A percentile compares a stretch with the other conserved stretches of the same genome.
phyloP scores from a whole-genome alignment of 2,329 filamentous ascomycete species.

The Achaetomium macrosporum region DNA sequence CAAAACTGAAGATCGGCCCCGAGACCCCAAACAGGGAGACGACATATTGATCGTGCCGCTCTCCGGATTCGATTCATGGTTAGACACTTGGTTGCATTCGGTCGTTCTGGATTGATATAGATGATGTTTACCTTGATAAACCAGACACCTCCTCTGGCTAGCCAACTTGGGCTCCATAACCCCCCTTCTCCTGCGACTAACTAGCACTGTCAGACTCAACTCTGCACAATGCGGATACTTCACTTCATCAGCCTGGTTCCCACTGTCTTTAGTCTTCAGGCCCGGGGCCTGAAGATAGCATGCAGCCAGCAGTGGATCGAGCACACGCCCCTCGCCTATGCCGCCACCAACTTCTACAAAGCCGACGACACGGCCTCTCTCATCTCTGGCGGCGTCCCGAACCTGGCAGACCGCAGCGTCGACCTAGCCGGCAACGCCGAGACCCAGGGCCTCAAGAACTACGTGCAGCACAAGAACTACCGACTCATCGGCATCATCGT shows the following conservation, averaged over 20 bases:
- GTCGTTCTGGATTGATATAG: no score
- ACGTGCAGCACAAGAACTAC: conserved; percentile 27
- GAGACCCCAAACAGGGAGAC: no score
- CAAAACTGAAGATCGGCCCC: no score
- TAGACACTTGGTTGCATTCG: no score
- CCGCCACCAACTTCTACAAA: conserved; percentile 20
- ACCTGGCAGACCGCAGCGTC: conserved; percentile 24
- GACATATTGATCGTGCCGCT: no score
- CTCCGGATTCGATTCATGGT: no score
- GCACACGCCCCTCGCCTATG: conserved; percentile 20
- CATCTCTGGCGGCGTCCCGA: conserved; percentile 30
- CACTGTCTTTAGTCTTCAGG: neutral
- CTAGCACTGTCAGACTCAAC: neutral
- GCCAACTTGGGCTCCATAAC: no score
- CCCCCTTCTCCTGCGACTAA: no score
- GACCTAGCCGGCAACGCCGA: conserved; percentile 33
- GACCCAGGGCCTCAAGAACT: conserved; percentile 32
- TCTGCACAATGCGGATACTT: neutral
- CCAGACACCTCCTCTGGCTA: no score
- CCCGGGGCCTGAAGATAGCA: conserved; percentile 7
- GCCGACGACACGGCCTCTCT: conserved; percentile 17
- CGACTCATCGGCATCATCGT: conserved; percentile 30
- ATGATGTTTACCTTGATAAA: no score
- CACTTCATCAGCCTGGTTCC: neutral
- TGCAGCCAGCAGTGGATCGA: conserved; percentile 16